phyloP scores from a whole-genome alignment of 371 early-diverging fungal genomes.

The Vairimorpha necatrix region DNA sequence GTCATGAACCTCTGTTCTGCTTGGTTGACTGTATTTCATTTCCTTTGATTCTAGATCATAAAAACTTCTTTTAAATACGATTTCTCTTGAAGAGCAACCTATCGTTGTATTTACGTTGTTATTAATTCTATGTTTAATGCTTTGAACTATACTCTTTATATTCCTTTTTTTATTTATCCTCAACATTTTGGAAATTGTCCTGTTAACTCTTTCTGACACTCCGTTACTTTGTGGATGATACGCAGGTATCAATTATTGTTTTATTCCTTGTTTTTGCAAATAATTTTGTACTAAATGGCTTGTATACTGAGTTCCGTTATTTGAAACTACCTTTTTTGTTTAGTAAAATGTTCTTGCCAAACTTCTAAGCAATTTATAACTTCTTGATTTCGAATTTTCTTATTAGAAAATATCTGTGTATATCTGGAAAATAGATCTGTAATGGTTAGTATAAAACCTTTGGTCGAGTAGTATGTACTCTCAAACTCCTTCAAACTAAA shows the following conservation, averaged over 20 bases:
- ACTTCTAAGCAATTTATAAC: not conserved
- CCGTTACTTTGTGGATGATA: not conserved
- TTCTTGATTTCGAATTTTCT: not conserved
- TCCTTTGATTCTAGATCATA: not conserved
- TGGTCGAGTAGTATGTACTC: not conserved
- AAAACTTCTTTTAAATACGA: not conserved
- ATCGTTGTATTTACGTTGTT: not conserved
- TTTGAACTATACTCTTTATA: not conserved
- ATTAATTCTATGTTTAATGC: not conserved
- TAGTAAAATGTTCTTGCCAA: not conserved
- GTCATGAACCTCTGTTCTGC: not conserved
- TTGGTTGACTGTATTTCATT: not conserved
- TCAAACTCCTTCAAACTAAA: not conserved
- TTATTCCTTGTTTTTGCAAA: not conserved
- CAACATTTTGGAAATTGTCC: not conserved
- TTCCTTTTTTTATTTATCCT: not conserved
- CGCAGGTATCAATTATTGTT: not conserved
- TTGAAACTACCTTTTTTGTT: too few species aligned
- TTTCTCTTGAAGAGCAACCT: not conserved
- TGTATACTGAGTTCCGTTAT: too few species aligned
- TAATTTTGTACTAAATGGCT: not conserved
- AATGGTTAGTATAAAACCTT: not conserved
- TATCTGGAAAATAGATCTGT: conserved; percentile 5
- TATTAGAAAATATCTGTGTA: not conserved
- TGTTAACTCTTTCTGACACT: not conserved